Conservation (phyloP, 805 yeast genomes). For the Komagataella pastoris region DNA sequence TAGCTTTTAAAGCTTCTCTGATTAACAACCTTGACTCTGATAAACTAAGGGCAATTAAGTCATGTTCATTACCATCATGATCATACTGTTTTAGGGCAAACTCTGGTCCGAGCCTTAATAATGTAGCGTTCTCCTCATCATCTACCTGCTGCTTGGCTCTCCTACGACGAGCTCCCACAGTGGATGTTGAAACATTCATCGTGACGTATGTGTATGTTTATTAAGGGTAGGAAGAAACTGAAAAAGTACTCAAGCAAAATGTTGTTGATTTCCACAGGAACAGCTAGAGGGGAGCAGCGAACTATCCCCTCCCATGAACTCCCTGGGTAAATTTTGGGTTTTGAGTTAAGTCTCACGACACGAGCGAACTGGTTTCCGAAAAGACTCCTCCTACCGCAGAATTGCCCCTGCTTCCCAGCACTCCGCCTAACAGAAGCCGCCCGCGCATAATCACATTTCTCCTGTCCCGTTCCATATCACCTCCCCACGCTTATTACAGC, state of each 20-base stretch:
- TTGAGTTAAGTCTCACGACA: neutral
- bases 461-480: neutral
- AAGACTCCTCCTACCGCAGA: neutral
- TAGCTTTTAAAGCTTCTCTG: conserved; percentile 76
- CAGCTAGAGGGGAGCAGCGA: neutral
- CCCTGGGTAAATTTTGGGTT: neutral
- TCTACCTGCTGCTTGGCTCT: conserved; percentile 50
- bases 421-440: neutral
- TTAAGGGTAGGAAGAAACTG: neutral
- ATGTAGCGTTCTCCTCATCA: conserved; percentile 88
- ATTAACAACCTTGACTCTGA: conserved; percentile 85
- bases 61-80: conserved; percentile 67
- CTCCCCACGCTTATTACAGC: neutral
- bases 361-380: neutral
- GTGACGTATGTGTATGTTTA: neutral
- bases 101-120: conserved; percentile 83
- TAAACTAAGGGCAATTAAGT: conserved; percentile 72
- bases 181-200: conserved; percentile 85
- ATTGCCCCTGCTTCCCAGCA: neutral
- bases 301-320: neutral
- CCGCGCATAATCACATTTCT: neutral
- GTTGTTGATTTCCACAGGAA: neutral
- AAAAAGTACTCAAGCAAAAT: neutral
- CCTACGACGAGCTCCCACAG: conserved; percentile 76
- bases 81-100: conserved; percentile 71